Conservation (phyloP, 352 stramenopile species). For the Phytophthora agathidicida region DNA sequence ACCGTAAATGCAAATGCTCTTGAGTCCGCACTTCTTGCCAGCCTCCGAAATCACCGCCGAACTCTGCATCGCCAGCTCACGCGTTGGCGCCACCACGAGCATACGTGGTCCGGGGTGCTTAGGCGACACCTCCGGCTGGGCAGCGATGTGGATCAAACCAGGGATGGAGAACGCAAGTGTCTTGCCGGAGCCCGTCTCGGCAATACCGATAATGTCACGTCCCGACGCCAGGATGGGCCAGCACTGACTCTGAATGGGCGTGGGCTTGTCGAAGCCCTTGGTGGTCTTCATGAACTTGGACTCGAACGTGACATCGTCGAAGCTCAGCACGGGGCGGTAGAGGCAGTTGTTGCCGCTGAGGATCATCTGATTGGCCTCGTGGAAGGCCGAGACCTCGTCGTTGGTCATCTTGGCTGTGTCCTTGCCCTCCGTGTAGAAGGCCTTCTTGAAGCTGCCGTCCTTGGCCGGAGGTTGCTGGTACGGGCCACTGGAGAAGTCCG, state of each 20-base stretch:
- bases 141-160: conserved; percentile 87
- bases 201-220: conserved; percentile 91
- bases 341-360: conserved; percentile 88
- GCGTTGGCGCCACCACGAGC: conserved; percentile 94
- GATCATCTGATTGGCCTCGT: conserved; percentile 85
- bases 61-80: conserved; percentile 95
- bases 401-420: conserved; percentile 79
- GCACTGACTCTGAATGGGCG: conserved; percentile 98
- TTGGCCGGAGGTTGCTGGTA: conserved; percentile 72
- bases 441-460: conserved; percentile 83
- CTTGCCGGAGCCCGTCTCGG: conserved; percentile 96
- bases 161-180: conserved; percentile 97
- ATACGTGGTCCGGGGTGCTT: conserved; percentile 85
- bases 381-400: conserved; percentile 85
- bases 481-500: conserved; percentile 72
- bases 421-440: conserved; percentile 84
- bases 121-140: conserved; percentile 56
- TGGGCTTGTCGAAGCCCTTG: conserved; percentile 92
- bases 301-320: conserved; percentile 75
- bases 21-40: conserved; percentile 86
- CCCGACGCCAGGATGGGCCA: conserved; percentile 92
- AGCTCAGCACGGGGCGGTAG: conserved; percentile 83
- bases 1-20: conserved; percentile 94
- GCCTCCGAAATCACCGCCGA: conserved; percentile 93
- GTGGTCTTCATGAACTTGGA: conserved; percentile 90